These are phyloP conservation scores for Zalerion maritima DNA, from an alignment of 495 filamentous ascomycete genomes.

Conservation along the genomic window DNA sequence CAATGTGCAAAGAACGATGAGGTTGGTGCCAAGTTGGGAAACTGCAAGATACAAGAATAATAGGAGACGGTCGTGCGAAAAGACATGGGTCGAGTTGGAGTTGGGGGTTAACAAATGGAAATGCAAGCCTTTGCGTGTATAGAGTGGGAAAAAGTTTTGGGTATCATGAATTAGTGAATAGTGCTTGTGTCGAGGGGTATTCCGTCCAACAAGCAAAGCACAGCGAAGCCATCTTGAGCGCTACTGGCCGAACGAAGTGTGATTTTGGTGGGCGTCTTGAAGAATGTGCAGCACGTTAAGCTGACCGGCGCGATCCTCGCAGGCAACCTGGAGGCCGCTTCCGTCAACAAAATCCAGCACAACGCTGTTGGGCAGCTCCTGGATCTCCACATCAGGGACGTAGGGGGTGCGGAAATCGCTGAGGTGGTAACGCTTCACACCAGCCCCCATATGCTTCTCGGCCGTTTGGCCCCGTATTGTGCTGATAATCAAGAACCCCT, in stretches of 20 bases:
- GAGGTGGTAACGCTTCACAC: conserved; percentile 62
- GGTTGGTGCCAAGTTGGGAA: no score
- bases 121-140: no score
- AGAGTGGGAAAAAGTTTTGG: conserved; percentile 8
- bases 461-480: conserved; percentile 28
- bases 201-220: conserved; percentile 1
- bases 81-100: no score
- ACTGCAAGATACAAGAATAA: no score
- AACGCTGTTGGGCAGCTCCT: conserved; percentile 80
- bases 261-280: conserved; percentile 32
- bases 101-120: no score
- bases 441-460: conserved; percentile 28
- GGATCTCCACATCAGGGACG: conserved; percentile 71
- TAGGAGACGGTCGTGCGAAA: no score
- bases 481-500: conserved; percentile 62
- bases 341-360: conserved; percentile 72
- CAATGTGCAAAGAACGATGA: no score
- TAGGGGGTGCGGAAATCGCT: conserved; percentile 65
- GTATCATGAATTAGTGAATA: conserved; percentile 3
- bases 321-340: conserved; percentile 73
- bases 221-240: no score
- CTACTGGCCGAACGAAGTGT: conserved; percentile 24
- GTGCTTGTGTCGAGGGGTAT: conserved; percentile 1
- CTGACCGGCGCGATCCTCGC: conserved; percentile 64
- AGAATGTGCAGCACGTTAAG: conserved; percentile 43